These are phyloP conservation scores for Plectosphaerella plurivora DNA, from an alignment of 2,329 filamentous ascomycete species.

Conservation along the genomic window DNA sequence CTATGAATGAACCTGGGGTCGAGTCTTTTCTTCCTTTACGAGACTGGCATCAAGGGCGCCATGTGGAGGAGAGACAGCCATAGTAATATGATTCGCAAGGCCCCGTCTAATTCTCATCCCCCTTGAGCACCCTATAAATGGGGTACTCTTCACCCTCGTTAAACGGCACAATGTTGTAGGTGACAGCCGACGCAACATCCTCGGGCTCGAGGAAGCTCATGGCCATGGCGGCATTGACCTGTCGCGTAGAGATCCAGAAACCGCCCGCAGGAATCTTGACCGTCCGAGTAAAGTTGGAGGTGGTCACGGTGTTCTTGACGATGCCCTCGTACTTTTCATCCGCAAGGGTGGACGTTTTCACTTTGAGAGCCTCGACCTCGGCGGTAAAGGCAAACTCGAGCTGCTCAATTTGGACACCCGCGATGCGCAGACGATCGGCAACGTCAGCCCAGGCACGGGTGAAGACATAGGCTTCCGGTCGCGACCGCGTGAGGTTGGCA, in stretches of 20 bases:
- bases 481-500: constrained; percentile 22
- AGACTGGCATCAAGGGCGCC: too few species aligned
- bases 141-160: neutral
- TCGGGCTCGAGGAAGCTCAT: neutral
- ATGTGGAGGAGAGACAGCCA: too few species aligned
- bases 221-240: neutral
- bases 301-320: constrained; percentile 15
- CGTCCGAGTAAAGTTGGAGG: constrained; percentile 11
- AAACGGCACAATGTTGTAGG: neutral
- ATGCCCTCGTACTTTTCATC: constrained; percentile 20
- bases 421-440: constrained; percentile 17
- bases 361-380: constrained; percentile 21
- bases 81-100: too few species aligned
- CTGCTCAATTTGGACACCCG: constrained; percentile 19
- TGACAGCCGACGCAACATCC: neutral
- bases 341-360: constrained; percentile 15
- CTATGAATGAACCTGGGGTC: too few species aligned
- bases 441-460: constrained; percentile 21
- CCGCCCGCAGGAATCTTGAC: constrained; percentile 20
- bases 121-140: neutral
- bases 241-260: constrained; percentile 13
- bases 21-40: too few species aligned
- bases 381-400: constrained; percentile 16
- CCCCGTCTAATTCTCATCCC: neutral
- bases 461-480: constrained; percentile 24